These are phyloP conservation scores for Leccinellum luteum DNA, from an alignment of 768 basidiomycete species.

Conservation along the genomic window DNA sequence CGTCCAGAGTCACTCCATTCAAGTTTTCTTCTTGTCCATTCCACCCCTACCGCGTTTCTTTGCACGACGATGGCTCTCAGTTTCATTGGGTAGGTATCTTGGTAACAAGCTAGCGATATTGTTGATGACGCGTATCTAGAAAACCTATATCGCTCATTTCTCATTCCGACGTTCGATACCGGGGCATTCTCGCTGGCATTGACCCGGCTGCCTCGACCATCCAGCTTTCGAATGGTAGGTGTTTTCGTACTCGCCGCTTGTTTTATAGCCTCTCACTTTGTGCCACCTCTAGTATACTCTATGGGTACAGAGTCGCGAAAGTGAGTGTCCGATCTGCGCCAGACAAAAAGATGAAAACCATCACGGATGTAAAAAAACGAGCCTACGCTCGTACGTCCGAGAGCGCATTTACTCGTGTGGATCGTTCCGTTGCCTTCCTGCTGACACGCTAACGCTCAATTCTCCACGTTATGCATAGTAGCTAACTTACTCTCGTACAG, in stretches of 20 bases:
- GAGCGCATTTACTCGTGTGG: constrained; percentile 51
- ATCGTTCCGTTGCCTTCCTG: constrained; percentile 67
- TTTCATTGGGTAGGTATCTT: constrained; percentile 62
- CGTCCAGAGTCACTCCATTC: constrained; percentile 7
- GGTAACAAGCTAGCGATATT: neutral
- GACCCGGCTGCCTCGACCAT: constrained; percentile 85
- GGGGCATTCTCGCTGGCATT: constrained; percentile 84
- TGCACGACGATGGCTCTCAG: constrained; percentile 58
- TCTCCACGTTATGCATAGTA: constrained; percentile 1
- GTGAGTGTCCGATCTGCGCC: constrained; percentile 38
- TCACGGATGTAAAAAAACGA: constrained; percentile 43
- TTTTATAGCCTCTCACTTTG: neutral
- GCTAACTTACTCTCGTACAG: constrained; percentile 40
- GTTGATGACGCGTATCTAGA: constrained; percentile 38
- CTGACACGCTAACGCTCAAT: constrained; percentile 34
- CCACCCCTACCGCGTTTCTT: constrained; percentile 8
- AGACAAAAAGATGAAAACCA: constrained; percentile 34
- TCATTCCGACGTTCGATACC: constrained; percentile 87
- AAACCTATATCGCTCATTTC: constrained; percentile 90
- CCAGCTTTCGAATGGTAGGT: constrained; percentile 77
- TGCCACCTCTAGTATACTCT: constrained; percentile 56
- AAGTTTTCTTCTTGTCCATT: constrained; percentile 19
- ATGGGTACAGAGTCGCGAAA: constrained; percentile 87
- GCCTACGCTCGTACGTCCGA: constrained; percentile 35
- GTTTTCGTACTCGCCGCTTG: neutral